Evolutionary conservation across 108 stramenopile genomes (phyloP).

Genomic region (Seminavis robusta): DNA sequence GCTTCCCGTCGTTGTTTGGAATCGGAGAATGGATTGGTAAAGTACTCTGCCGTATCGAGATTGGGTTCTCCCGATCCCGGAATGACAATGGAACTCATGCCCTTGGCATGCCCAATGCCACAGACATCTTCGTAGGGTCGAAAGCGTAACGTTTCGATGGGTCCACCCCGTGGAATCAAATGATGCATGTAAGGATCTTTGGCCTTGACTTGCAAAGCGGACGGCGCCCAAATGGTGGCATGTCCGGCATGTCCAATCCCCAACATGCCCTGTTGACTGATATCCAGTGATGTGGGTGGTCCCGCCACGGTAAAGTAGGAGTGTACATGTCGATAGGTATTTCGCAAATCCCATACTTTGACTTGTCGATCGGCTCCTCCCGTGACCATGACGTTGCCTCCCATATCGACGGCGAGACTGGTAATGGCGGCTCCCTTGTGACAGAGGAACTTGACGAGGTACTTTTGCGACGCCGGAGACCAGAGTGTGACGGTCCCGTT

Average conservation of each 20-base stretch:
- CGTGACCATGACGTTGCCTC: constrained; percentile 89
- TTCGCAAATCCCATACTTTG: constrained; percentile 95
- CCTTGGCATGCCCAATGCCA: constrained; percentile 89
- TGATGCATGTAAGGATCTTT: constrained; percentile 92
- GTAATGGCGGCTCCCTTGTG: constrained; percentile 84
- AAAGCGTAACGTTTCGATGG: constrained; percentile 79
- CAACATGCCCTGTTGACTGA: constrained; percentile 89
- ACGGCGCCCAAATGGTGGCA: constrained; percentile 86
- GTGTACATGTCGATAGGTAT: constrained; percentile 66
- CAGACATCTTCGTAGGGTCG: constrained; percentile 98
- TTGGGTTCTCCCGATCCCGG: constrained; percentile 97
- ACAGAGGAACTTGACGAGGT: constrained; percentile 88
- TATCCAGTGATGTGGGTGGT: constrained; percentile 74
- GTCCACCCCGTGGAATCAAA: constrained; percentile 49
- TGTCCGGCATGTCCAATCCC: constrained; percentile 85
- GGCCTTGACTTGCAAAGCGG: constrained; percentile 67
- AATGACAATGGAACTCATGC: constrained; percentile 89
- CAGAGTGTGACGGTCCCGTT: constrained; percentile 98
- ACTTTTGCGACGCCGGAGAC: constrained; percentile 83
- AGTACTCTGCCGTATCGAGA: constrained; percentile 89
- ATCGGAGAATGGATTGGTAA: constrained; percentile 90
- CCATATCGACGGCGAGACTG: constrained; percentile 76
- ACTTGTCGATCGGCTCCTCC: constrained; percentile 81
- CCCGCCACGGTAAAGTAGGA: constrained; percentile 63
- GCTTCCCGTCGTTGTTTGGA: constrained; percentile 89